phyloP scores from a whole-genome alignment of 441 rosid genomes.

The Sinapis alba region DNA sequence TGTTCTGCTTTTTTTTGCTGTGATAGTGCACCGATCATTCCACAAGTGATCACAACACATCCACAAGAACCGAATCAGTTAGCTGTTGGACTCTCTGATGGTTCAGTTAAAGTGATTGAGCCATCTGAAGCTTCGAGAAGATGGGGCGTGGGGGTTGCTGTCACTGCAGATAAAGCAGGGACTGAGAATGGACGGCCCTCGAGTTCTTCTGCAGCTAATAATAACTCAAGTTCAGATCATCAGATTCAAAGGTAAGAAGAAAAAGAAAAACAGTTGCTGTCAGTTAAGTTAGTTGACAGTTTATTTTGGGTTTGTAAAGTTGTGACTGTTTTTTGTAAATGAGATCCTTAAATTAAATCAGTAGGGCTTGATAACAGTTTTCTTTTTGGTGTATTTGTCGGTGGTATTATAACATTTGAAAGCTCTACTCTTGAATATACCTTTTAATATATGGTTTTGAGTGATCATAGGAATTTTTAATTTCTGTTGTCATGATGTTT shows the following conservation, averaged over 20 bases:
- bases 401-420: constrained; percentile 2
- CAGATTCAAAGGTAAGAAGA: constrained; percentile 38
- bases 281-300: constrained; percentile 34
- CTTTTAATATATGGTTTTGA: constrained; percentile 15
- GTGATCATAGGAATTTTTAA: neutral
- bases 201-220: constrained; percentile 39
- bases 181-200: constrained; percentile 40
- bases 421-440: constrained; percentile 4
- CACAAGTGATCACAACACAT: constrained; percentile 62
- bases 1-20: neutral
- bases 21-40: constrained; percentile 51
- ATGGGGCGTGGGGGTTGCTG: constrained; percentile 33
- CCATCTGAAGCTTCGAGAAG: constrained; percentile 54
- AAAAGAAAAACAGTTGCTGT: constrained; percentile 15
- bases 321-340: constrained; percentile 38
- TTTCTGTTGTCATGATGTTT: neutral
- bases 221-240: constrained; percentile 43
- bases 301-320: constrained; percentile 34
- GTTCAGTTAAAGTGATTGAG: constrained; percentile 66
- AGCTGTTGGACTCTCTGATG: constrained; percentile 61
- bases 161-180: constrained; percentile 36
- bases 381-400: neutral
- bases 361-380: constrained; percentile 24
- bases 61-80: constrained; percentile 68
- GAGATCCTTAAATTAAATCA: constrained; percentile 25